Evolutionary conservation across 495 filamentous ascomycete species (phyloP).

Genomic region (Terfezia boudieri): DNA sequence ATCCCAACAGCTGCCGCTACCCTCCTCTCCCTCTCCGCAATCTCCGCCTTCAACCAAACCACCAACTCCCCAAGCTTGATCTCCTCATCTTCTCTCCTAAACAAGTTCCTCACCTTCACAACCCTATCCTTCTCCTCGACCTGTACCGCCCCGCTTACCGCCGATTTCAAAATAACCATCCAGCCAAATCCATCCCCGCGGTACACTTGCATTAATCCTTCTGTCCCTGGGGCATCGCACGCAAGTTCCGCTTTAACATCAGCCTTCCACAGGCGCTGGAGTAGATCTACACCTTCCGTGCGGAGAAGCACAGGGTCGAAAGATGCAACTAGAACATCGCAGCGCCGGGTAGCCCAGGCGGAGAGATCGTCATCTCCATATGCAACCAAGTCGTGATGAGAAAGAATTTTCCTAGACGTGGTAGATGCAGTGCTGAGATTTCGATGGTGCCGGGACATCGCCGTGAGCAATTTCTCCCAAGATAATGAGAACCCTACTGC

Average conservation of each 20-base stretch:
- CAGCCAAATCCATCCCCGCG: slow-evolving; percentile 57
- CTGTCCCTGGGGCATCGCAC: slow-evolving; percentile 44
- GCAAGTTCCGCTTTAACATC: slow-evolving; percentile 83
- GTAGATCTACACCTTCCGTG: slow-evolving; percentile 46
- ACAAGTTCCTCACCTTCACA: slow-evolving; percentile 54
- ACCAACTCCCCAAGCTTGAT: slow-evolving; percentile 51
- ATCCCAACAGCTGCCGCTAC: slow-evolving; percentile 8
- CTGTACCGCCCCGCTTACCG: slow-evolving; percentile 25
- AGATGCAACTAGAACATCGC: slow-evolving; percentile 73
- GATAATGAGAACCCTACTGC: slow-evolving; percentile 85
- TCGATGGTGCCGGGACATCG: slow-evolving; percentile 32
- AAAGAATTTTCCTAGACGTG: slow-evolving; percentile 2
- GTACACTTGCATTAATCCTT: slow-evolving; percentile 53
- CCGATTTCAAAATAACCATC: slow-evolving; percentile 56
- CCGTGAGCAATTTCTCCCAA: slow-evolving; percentile 53
- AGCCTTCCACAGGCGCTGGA: slow-evolving; percentile 60
- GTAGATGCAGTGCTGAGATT: slow-evolving; percentile 7
- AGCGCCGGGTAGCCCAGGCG: slow-evolving; percentile 29
- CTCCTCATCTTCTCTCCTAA: slow-evolving; percentile 63
- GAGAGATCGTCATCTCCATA: slow-evolving; percentile 11
- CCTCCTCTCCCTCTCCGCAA: slow-evolving; percentile 50
- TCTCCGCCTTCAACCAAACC: slow-evolving; percentile 58
- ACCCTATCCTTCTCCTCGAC: slow-evolving; percentile 30
- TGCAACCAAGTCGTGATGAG: slow-evolving; percentile 10
- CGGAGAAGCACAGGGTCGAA: slow-evolving; percentile 60